Base-by-base conservation (phyloP, 805 yeast genomes). In the Nakazawaea pomicola region DNA sequence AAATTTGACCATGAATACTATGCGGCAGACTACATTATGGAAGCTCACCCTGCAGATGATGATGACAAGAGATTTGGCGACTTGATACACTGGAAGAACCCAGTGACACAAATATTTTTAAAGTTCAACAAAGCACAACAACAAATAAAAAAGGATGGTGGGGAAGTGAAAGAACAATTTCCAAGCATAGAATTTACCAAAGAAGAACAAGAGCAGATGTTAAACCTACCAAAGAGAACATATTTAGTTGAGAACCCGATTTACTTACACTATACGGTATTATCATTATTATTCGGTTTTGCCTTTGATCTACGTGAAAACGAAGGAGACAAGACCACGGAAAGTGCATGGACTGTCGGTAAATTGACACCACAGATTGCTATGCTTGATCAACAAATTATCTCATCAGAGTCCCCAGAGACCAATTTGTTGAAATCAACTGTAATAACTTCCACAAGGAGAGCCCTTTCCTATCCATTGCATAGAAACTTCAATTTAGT, bases 301-400 rank as follows among this genome's bases (percentile, higher is more conserved):
- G 73, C 75, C 40, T 89, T 81, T 56, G 97, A 93, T 48, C 60
- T 73, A 37, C 65, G 96, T 28, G 83, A 83, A 40, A 87, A 82
- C 28, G 78, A 75, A 53, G 82, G 81, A 10, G 81, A 76, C 15
- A 75, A 78, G 39, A 87, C 78, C 14, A 78, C 85, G 4, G 99
- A 93, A 59, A 83, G 95, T 43, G 87, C 95, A 0, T 93, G 99
- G 99, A 80, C 91, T 0, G 73, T 93, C 4, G 99, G 99, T 1
- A 89, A 83, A 50, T 52, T 93, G 17, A 65, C 80, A 0, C 96
- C 98, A 1, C 93, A 87, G 52, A 60, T 91, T 29, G 58, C 89
- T 6, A 78, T 71, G 49, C 62, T 93, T 24, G 98, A 89, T 56
- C 62, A 75, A 12, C 77, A 72, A 48, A 49, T 83, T 20, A 55